Evolutionary conservation across 176 grass and related monocot genomes (phyloP), one percentile per base, ranked within the genome.

Genomic region (Triticum aestivum): DNA sequence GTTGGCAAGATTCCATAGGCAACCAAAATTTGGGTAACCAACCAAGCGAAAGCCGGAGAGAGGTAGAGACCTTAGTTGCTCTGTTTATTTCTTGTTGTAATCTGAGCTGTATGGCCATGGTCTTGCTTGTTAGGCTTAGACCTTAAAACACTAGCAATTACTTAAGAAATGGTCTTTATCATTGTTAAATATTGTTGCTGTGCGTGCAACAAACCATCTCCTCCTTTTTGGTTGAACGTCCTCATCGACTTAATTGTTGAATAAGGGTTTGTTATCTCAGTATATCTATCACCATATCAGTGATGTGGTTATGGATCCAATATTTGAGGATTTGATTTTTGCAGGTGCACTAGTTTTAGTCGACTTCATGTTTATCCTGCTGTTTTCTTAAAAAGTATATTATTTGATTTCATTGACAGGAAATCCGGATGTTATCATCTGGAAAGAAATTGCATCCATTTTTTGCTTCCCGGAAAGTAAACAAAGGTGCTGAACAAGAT

Each of bases 371-470:
- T 86, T 79, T 85, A 83, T 85, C 35, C 2, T 75, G 21, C 21
- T 65, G 54, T 84, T 76, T 17, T 78, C 44, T 81, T 17, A 75
- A 63, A 69, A 63, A 29, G 13, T 37, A 65, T 77, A 66, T 84
- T 29, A 17, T 75, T 75, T 88, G 21, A 75, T 67, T 64, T 73
- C 67, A 39, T 85, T 82, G 62, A 56, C 79, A 98, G 96, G 96
- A 96, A 95, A 98, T 91, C 83, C 88, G 74, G 38, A 87, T 24
- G 78, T 77, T 98, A 65, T 98, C 93, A 86, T 86, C 79, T 77
- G 91, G 93, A 84, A 96, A 96, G 93, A 91, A 91, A 87, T 80
- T 94, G 32, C 93, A 98, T 79, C 93, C 96, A 20, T 96, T 96
- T 88, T 98, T 96, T 81, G 75, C 90, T 82, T 89, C 78, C 77